These are phyloP conservation scores for Calonectria crousiana DNA, from an alignment of 2,329 filamentous ascomycete species.

Conservation along the genomic window DNA sequence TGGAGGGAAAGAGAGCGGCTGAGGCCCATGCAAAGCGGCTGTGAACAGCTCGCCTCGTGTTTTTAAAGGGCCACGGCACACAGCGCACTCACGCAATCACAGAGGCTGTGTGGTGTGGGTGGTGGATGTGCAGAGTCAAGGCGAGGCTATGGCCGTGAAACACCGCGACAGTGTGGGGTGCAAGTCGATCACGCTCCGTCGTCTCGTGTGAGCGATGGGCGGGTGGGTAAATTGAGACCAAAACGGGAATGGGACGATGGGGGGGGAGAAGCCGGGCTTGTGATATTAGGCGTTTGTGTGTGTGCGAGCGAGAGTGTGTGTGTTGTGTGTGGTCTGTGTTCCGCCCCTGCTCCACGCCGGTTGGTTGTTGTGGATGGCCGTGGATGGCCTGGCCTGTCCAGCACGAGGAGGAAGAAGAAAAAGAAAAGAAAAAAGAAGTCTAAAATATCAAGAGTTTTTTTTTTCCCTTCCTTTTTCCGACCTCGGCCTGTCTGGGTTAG, in stretches of 20 bases:
- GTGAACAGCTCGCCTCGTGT: background rate
- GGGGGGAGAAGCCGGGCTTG: background rate
- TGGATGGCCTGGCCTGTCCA: background rate
- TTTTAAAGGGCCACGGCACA: slow-evolving; percentile 2
- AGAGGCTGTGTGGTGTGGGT: slow-evolving; percentile 20
- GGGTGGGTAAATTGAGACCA: slow-evolving; percentile 8
- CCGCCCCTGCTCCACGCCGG: background rate
- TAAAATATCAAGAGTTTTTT: background rate
- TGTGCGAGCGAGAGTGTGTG: background rate
- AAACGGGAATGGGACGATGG: slow-evolving; percentile 12
- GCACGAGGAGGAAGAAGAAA: background rate
- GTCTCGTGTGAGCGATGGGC: slow-evolving; percentile 21
- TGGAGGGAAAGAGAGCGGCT: background rate
- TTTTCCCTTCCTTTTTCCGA: background rate
- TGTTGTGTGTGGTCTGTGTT: slow-evolving; percentile 11
- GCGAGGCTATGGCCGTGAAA: slow-evolving; percentile 13
- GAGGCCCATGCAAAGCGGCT: background rate
- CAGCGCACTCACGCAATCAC: slow-evolving; percentile 16
- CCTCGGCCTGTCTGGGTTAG: background rate
- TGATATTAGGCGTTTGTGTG: slow-evolving; percentile 5
- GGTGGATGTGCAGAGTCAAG: background rate
- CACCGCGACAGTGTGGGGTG: slow-evolving; percentile 16
- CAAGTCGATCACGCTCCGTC: slow-evolving; percentile 22
- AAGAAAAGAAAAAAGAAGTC: background rate
- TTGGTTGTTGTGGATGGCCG: slow-evolving; percentile 4